phyloP scores from a whole-genome alignment of 768 basidiomycete genomes.

The Termitomyces sp. region DNA sequence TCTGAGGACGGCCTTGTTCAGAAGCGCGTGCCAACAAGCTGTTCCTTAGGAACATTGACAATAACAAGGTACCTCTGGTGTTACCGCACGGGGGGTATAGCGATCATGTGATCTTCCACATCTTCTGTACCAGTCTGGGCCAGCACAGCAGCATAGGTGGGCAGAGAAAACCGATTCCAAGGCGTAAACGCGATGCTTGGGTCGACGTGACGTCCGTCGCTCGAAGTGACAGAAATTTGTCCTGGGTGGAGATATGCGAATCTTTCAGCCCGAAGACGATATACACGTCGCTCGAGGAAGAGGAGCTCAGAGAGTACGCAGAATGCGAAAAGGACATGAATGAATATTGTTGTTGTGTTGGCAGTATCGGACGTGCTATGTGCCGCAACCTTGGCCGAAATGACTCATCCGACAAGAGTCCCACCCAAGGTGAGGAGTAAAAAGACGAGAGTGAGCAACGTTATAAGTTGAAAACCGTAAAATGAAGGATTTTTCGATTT shows the following conservation, averaged over 20 bases:
- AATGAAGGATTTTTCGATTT: constrained; percentile 30
- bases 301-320: constrained; percentile 45
- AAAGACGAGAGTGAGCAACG: constrained; percentile 33
- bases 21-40: constrained; percentile 41
- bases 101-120: constrained; percentile 67
- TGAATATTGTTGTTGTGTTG: constrained; percentile 37
- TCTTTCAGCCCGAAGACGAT: constrained; percentile 61
- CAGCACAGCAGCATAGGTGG: constrained; percentile 68
- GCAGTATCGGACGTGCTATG: neutral
- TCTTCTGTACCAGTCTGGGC: constrained; percentile 60
- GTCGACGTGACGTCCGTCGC: constrained; percentile 19
- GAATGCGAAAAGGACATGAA: constrained; percentile 60
- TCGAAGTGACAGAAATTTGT: constrained; percentile 40
- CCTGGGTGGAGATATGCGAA: constrained; percentile 56
- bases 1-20: constrained; percentile 26
- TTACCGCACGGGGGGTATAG: constrained; percentile 70
- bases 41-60: constrained; percentile 45
- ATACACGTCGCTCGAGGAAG: constrained; percentile 60
- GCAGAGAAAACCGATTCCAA: constrained; percentile 66
- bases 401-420: constrained; percentile 52
- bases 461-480: constrained; percentile 39
- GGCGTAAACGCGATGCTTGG: constrained; percentile 46
- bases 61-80: constrained; percentile 58
- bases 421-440: constrained; percentile 37
- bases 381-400: constrained; percentile 24